Conservation (phyloP, 2,329 filamentous ascomycete genomes). For the Stemphylium lycopersici region DNA sequence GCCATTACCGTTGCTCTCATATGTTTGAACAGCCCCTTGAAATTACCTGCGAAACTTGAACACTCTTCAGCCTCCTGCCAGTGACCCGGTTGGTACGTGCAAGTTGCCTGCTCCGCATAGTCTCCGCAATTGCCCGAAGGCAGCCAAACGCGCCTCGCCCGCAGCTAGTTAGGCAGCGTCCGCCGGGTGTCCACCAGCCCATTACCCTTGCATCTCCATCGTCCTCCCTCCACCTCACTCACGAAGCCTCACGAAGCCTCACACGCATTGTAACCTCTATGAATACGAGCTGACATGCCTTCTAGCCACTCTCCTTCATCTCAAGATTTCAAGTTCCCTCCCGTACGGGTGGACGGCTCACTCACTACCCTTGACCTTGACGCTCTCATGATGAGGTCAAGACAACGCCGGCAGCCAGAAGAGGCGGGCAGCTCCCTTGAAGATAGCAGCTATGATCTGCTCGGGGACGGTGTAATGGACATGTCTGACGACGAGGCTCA, state of each 20-base stretch:
- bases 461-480: constrained; percentile 39
- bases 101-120: constrained; percentile 7
- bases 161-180: constrained; percentile 34
- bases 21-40: background rate
- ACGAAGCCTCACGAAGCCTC: constrained; percentile 3
- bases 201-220: constrained; percentile 13
- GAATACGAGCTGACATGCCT: constrained; percentile 39
- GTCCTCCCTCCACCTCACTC: constrained; percentile 16
- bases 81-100: constrained; percentile 7
- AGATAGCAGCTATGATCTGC: constrained; percentile 46
- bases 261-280: constrained; percentile 13
- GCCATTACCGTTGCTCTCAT: constrained; percentile 4
- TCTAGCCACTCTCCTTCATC: constrained; percentile 31
- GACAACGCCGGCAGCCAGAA: constrained; percentile 30
- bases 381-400: constrained; percentile 45
- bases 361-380: constrained; percentile 42
- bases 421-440: constrained; percentile 40
- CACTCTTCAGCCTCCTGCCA: background rate
- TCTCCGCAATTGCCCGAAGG: constrained; percentile 8
- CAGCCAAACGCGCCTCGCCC: constrained; percentile 25
- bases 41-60: background rate
- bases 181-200: constrained; percentile 21
- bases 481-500: constrained; percentile 47
- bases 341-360: constrained; percentile 39
- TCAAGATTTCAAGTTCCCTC: constrained; percentile 42